Evolutionary conservation across 1,139 yeast genomes (phyloP).

Genomic region (Scheffersomyces lignicola): DNA sequence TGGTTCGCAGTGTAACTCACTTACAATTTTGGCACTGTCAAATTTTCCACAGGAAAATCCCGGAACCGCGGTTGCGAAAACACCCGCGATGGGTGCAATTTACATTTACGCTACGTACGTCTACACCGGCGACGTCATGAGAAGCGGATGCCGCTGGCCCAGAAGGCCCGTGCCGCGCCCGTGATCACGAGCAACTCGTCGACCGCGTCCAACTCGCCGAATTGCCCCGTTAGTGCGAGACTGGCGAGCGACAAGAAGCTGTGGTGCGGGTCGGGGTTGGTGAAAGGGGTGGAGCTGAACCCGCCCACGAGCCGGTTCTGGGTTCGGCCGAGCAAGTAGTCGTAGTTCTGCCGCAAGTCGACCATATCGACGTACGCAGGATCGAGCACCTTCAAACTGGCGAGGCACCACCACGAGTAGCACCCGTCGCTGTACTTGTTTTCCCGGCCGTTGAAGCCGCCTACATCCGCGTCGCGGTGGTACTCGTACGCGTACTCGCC

Average conservation of each 20-base stretch:
- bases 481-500: constrained; percentile 27
- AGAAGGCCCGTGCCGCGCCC: no score
- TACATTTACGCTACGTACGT: no score
- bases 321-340: constrained; percentile 56
- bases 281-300: constrained; percentile 65
- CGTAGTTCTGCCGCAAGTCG: constrained; percentile 34
- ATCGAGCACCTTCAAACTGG: constrained; percentile 50
- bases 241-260: constrained; percentile 62
- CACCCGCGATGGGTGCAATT: no score
- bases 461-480: constrained; percentile 49
- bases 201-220: constrained; percentile 20
- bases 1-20: no score
- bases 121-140: no score
- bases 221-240: constrained; percentile 42
- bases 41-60: no score
- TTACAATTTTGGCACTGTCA: no score
- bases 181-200: constrained; percentile 31
- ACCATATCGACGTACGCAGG: constrained; percentile 26
- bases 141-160: no score
- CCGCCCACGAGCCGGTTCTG: constrained; percentile 78
- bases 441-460: constrained; percentile 87
- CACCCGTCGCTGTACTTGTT: constrained; percentile 89
- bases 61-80: no score
- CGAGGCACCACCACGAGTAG: constrained; percentile 87
- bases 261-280: constrained; percentile 71